Conservation (phyloP, 192 early-diverging fungal species). For the Chytriomyces confervae region DNA sequence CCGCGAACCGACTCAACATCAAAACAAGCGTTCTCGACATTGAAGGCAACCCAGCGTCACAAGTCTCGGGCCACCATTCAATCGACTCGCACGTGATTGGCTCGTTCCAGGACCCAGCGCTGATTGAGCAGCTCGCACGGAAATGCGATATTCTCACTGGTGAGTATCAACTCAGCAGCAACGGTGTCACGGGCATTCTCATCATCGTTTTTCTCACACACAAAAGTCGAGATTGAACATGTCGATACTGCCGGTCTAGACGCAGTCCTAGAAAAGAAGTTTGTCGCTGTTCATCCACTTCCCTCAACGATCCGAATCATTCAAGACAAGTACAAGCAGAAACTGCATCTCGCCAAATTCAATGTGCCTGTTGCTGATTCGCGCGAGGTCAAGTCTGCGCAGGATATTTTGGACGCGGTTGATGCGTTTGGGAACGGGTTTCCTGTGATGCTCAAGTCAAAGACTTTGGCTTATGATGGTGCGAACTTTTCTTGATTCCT, state of each 20-base stretch:
- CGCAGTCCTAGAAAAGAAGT: constrained; percentile 47
- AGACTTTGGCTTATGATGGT: constrained; percentile 92
- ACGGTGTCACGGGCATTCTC: neutral
- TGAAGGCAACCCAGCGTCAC: constrained; percentile 77
- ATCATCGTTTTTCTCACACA: neutral
- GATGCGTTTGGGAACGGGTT: constrained; percentile 72
- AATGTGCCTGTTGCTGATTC: constrained; percentile 77
- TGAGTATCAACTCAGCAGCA: neutral
- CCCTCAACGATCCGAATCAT: constrained; percentile 85
- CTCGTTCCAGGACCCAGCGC: constrained; percentile 79
- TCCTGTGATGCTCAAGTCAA: constrained; percentile 96
- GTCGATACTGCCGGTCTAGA: constrained; percentile 76
- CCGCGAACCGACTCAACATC: constrained; percentile 90
- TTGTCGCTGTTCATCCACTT: constrained; percentile 74
- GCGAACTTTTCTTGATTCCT: too few species aligned
- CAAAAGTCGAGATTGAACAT: constrained; percentile 95
- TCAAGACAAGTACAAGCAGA: constrained; percentile 97
- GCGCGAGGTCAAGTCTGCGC: constrained; percentile 60
- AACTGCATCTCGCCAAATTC: constrained; percentile 71
- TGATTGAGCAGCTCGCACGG: constrained; percentile 78
- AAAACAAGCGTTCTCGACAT: constrained; percentile 84
- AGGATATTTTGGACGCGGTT: constrained; percentile 53
- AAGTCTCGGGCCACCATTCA: constrained; percentile 73
- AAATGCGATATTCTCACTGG: constrained; percentile 80
- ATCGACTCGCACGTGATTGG: constrained; percentile 75